Percentiles rank a stretch among this genome's conserved stretches.
Conservation (phyloP, 352 stramenopile species). For the Phytopythium chamaehyphon region DNA sequence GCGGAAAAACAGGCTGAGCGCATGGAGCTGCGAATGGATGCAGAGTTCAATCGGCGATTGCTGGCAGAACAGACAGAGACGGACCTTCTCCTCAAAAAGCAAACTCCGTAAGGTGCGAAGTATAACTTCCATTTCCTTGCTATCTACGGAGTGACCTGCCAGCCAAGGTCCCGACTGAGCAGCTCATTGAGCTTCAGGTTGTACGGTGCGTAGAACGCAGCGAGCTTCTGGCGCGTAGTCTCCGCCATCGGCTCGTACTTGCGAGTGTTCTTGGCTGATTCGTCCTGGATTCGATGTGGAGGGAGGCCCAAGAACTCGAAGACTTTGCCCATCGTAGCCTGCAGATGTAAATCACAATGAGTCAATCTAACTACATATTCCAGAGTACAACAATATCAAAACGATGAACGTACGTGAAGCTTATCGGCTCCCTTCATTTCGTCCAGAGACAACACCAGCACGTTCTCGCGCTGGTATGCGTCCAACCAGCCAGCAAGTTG, state of each 20-base stretch:
- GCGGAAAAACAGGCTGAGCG: conserved; percentile 31
- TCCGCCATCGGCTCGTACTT: conserved; percentile 74
- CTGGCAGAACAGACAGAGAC: conserved; percentile 60
- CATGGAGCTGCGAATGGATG: conserved; percentile 22
- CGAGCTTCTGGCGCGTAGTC: conserved; percentile 49
- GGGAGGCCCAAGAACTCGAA: conserved; percentile 86
- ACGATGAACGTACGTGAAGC: conserved; percentile 49
- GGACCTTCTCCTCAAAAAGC: conserved; percentile 58
- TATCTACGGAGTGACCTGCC: conserved; percentile 22
- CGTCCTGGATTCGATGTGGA: conserved; percentile 75
- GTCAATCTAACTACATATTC: neutral
- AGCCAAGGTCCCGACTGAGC: conserved; percentile 56
- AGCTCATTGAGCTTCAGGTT: conserved; percentile 74
- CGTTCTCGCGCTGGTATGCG: conserved; percentile 85
- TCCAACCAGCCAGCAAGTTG: conserved; percentile 92
- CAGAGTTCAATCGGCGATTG: conserved; percentile 34
- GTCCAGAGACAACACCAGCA: conserved; percentile 93
- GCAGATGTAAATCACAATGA: conserved; percentile 6
- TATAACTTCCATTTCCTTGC: conserved; percentile 2
- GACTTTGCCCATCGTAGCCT: conserved; percentile 77
- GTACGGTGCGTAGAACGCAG: conserved; percentile 78
- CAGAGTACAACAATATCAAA: neutral
- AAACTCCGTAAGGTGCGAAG: neutral
- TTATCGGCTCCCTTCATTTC: conserved; percentile 84
- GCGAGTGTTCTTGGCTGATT: conserved; percentile 83